Conservation (phyloP, 2,329 filamentous ascomycete species). For the Aspergillus novoparasiticus region DNA sequence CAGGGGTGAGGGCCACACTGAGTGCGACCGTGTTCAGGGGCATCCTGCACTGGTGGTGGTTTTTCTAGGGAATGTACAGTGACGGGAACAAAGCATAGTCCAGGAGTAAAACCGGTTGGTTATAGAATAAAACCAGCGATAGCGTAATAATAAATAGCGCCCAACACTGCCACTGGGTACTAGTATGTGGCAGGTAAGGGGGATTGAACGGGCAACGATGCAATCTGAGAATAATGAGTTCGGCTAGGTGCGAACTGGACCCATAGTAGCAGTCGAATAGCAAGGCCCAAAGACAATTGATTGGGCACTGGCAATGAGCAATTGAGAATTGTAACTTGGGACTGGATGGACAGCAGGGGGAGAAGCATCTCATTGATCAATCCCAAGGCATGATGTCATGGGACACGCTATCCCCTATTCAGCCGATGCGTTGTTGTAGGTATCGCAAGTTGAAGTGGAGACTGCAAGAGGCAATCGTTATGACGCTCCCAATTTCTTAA, state of each 20-base stretch:
- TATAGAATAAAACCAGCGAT: not conserved
- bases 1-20: constrained; percentile 81
- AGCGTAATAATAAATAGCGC: not conserved
- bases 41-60: constrained; percentile 42
- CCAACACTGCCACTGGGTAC: not conserved
- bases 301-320: not conserved
- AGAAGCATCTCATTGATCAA: not conserved
- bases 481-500: not conserved
- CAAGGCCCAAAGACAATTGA: not conserved
- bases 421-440: not conserved
- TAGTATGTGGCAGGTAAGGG: not conserved
- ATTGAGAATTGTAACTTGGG: not conserved
- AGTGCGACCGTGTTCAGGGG: constrained; percentile 79
- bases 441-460: not conserved
- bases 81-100: not conserved
- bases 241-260: not conserved
- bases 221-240: not conserved
- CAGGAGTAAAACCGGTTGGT: not conserved
- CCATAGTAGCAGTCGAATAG: not conserved
- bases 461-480: not conserved
- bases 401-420: not conserved
- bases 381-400: not conserved
- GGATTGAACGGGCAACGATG: not conserved
- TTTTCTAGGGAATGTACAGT: not conserved
- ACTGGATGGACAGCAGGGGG: not conserved